Base-by-base conservation (phyloP, 805 yeast species). In the Tetrapisispora taiwanensis region DNA sequence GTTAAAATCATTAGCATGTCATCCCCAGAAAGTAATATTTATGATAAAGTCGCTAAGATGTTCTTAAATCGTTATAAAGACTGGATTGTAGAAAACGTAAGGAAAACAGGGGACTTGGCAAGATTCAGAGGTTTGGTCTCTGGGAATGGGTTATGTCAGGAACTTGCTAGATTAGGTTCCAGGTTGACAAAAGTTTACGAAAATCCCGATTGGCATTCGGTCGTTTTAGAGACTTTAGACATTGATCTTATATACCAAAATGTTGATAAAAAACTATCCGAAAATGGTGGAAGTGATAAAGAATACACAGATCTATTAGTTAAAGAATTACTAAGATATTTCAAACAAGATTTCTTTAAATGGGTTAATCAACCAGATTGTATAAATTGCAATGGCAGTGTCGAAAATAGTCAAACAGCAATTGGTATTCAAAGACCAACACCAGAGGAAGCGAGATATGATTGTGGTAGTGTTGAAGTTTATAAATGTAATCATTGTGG, bases 331-430 rank as follows among this genome's bases (percentile, higher is more conserved):
- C 62, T 83, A 13, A 62, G 70, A 39, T 83, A 86, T 80, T 90
- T 81, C 67, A 87, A 86, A 52, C 68, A 78, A 33, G 81, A 76
- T 34, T 88, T 85, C 66, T 90, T 90, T 66, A 68, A 64, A 24
- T 90, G 97, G 97, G 79, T 85, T 8, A 82, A 83, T 53, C 71
- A 72, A 31, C 87, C 92, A 0, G 58, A 67, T 10, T 85, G 95
- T 52, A 56, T 66, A 0, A 41, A 42, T 0, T 84, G 95, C 59
- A 70, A 68, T 0, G 37, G 37, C 15, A 62, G 63, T 19, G 57
- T 56, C 2, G 68, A 67, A 5, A 65, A 67, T 43, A 58, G 62
- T 17, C 68, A 72, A 26, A 69, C 46, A 3, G 48, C 59, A 0
- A 43, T 62, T 0, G 76, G 78, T 0, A 58, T 64, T 0, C 61